Evolutionary conservation across 208 protist genomes (phyloP).

Genomic region (Leishmania tarentolae): DNA sequence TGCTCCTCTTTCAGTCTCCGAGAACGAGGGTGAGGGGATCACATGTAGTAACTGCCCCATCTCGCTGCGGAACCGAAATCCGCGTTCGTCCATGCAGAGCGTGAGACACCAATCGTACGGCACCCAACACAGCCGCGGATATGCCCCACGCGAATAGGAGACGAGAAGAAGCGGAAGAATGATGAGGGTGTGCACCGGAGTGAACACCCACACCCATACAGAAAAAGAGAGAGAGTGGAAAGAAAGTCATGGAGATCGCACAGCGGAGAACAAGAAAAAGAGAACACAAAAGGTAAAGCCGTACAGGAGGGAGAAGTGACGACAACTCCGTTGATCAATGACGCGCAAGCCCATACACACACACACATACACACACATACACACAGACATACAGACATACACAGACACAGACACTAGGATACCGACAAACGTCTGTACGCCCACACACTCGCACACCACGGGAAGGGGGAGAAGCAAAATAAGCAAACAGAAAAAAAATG

Average conservation of each 20-base stretch:
- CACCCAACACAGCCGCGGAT: not conserved
- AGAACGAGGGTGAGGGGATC: not conserved
- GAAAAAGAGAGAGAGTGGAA: not conserved
- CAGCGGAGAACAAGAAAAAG: not conserved
- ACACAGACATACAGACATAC: slow-evolving; percentile 6
- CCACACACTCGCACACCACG: not conserved
- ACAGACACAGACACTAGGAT: not conserved
- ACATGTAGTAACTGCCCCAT: not conserved
- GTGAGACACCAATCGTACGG: not conserved
- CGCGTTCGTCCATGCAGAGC: not conserved
- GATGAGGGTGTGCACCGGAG: not conserved
- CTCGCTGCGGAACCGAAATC: not conserved
- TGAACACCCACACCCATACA: not conserved
- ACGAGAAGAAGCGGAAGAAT: not conserved
- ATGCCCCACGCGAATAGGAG: not conserved
- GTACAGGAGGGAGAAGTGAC: slow-evolving; percentile 2
- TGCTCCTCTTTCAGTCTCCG: not conserved
- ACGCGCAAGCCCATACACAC: not conserved
- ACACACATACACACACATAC: slow-evolving; percentile 1
- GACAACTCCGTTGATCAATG: not conserved
- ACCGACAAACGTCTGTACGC: not conserved
- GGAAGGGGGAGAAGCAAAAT: not conserved
- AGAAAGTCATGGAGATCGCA: too few species aligned
- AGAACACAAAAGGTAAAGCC: not conserved
- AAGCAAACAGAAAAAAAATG: not conserved